Conservation (phyloP, 768 basidiomycete genomes). For the Scleroderma citrinum region DNA sequence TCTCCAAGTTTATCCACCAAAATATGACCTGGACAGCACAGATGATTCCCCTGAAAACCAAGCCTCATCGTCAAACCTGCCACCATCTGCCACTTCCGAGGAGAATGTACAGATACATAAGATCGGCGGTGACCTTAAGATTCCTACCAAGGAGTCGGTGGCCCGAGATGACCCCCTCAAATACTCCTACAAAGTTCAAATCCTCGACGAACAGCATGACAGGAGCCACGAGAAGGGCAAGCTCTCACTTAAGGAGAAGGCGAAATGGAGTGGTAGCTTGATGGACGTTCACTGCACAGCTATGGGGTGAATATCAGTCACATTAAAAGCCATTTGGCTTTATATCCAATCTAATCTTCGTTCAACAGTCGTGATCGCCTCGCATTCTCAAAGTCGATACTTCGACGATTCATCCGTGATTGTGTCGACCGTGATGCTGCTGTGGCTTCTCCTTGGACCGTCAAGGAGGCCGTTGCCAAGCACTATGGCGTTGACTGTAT, state of each 20-base stretch:
- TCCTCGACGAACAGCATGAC: slow-evolving; percentile 72
- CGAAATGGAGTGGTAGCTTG: slow-evolving; percentile 65
- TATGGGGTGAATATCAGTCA: slow-evolving; percentile 58
- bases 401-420: slow-evolving; percentile 93
- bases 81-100: slow-evolving; percentile 40
- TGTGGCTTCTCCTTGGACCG: slow-evolving; percentile 93
- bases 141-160: slow-evolving; percentile 64
- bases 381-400: slow-evolving; percentile 93
- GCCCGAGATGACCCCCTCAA: slow-evolving; percentile 69
- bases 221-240: slow-evolving; percentile 59
- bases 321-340: not conserved
- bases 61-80: slow-evolving; percentile 39
- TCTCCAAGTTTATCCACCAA: slow-evolving; percentile 70
- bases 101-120: slow-evolving; percentile 56
- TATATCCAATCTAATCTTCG: slow-evolving; percentile 2
- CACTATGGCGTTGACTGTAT: slow-evolving; percentile 80
- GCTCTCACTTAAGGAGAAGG: slow-evolving; percentile 50
- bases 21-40: slow-evolving; percentile 37
- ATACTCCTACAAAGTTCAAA: slow-evolving; percentile 85
- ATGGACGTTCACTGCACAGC: slow-evolving; percentile 77
- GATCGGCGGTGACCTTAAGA: slow-evolving; percentile 74
- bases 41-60: slow-evolving; percentile 28
- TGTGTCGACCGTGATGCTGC: slow-evolving; percentile 90
- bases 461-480: slow-evolving; percentile 78
- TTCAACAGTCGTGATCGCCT: slow-evolving; percentile 80